Evolutionary conservation across 2,329 filamentous ascomycete genomes (phyloP), one percentile per base, ranked within the genome.

Genomic region (Cercospora janseana): DNA sequence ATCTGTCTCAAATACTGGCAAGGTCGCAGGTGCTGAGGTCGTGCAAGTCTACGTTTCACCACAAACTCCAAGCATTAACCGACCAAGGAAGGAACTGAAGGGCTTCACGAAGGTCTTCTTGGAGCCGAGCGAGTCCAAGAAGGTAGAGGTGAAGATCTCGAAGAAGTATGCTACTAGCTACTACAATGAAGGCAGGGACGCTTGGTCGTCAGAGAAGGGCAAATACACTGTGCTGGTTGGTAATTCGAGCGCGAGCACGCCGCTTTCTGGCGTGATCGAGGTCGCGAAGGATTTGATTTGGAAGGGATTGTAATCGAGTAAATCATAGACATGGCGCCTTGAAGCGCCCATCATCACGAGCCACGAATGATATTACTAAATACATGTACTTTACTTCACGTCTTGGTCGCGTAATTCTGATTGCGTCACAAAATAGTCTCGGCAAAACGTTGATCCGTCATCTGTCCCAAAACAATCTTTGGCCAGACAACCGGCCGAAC

Each of bases 1-100:
- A 1, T 70, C 72, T 42, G 72, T 84, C 7, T 74, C 72, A 4
- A 82, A 87, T 64, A 77, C 76, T 0, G 85, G 85, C 3, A 56
- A 63, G 0, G 66, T 77, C 63, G 70, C 76, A 2, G 85, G 83
- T 1, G 72, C 76, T 1, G 83, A 88, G 63, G 82, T 80, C 27
- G 79, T 87, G 6, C 85, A 88, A 68, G 72, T 82, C 2, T 88
- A 88, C 58, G 73, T 88, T 40, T 74, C 75, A n/a, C 82, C 86
- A 3, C 73, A 79, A 42, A 80, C 79, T 63, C 81, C 81, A 1
- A 72, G 77, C 7, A 71, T 88, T n/a, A 79, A 79, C 0, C 72
- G 85, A 16, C 85, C 85, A 0, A 79, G 82, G 58, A 87, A 88
- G 69, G 85, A 88, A 67, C 72, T 88, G 1, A 81, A 82, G 26